phyloP scores from a whole-genome alignment of 805 yeast genomes.

The Sugiyamaella americana region DNA sequence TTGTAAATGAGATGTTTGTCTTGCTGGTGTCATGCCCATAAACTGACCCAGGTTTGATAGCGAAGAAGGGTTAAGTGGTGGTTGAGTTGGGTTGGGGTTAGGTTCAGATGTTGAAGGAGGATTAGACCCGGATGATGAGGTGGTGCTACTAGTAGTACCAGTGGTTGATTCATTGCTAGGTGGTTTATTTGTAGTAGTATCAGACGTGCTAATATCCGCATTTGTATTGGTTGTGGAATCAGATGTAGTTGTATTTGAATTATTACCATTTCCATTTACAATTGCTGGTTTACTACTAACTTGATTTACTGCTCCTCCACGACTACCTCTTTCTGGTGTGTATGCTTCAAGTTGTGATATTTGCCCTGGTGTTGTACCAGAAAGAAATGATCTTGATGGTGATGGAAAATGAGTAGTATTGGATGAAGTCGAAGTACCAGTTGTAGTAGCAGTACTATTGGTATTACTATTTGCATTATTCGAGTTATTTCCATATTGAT shows the following conservation, averaged over 20 bases:
- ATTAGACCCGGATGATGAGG: not conserved
- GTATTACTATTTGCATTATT: not conserved
- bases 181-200: not conserved
- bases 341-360: slow-evolving; percentile 46
- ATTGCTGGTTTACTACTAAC: not conserved
- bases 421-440: too few species aligned
- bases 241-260: not conserved
- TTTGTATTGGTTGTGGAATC: not conserved
- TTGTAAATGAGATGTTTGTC: slow-evolving; percentile 26
- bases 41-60: slow-evolving; percentile 7
- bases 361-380: slow-evolving; percentile 20
- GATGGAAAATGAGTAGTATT: slow-evolving; percentile 9
- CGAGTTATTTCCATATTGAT: slow-evolving; percentile 16
- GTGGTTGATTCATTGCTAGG: not conserved
- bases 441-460: not conserved
- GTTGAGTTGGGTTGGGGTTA: not conserved
- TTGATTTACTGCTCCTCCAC: not conserved
- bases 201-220: slow-evolving; percentile 2
- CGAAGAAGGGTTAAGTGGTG: too few species aligned
- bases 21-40: slow-evolving; percentile 19
- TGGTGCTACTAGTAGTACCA: not conserved
- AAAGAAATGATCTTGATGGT: slow-evolving; percentile 29
- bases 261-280: not conserved
- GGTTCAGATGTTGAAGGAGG: not conserved
- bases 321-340: slow-evolving; percentile 54